Conservation (phyloP, 257 asterid genomes). For the Forsythia suspensa region DNA sequence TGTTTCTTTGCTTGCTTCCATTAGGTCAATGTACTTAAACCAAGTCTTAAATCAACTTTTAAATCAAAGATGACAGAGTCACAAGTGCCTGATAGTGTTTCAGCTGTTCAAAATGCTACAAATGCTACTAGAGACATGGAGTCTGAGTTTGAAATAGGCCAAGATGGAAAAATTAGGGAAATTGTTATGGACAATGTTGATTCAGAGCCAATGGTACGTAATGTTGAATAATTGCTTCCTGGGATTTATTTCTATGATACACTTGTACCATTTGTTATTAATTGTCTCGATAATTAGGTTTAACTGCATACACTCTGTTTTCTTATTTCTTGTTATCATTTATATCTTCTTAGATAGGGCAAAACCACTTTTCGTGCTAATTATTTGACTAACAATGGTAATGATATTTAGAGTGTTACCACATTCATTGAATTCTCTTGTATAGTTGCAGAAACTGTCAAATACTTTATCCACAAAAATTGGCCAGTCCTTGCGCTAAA, state of each 20-base stretch:
- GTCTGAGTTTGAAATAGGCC: constrained; percentile 73
- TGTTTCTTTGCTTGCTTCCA: constrained; percentile 27
- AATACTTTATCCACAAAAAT: not conserved
- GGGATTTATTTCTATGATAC: not conserved
- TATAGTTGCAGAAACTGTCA: not conserved
- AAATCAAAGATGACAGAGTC: constrained; percentile 75
- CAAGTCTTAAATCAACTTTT: constrained; percentile 86
- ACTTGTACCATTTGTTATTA: not conserved
- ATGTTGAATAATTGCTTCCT: constrained; percentile 7
- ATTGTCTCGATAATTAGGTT: not conserved
- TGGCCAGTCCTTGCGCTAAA: not conserved
- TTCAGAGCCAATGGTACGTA: constrained; percentile 58
- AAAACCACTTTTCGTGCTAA: not conserved
- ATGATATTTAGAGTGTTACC: not conserved
- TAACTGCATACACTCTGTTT: too few species aligned
- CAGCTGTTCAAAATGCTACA: constrained; percentile 85
- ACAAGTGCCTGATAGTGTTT: constrained; percentile 80
- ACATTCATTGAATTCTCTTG: not conserved
- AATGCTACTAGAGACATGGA: constrained; percentile 82
- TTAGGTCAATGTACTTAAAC: constrained; percentile 90
- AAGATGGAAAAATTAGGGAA: constrained; percentile 80
- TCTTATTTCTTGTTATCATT: not conserved
- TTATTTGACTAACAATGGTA: not conserved
- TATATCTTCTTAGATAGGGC: not conserved
- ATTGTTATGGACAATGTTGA: constrained; percentile 58